Percentiles rank a stretch among this genome's conserved stretches.
Conservation (phyloP, 257 asterid species). For the Avicennia marina region DNA sequence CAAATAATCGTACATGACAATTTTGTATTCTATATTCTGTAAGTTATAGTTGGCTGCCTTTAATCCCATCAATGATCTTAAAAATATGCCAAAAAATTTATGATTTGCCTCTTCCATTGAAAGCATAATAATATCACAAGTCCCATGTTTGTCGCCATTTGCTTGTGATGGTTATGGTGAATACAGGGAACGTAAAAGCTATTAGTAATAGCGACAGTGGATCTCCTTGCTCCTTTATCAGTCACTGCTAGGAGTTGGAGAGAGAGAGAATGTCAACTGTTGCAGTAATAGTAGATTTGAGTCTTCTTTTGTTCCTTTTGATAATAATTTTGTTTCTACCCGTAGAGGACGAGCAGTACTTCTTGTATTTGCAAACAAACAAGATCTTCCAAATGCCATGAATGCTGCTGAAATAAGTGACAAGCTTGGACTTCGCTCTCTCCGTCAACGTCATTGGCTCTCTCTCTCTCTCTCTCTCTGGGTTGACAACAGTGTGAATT, state of each 20-base stretch:
- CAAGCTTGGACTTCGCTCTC: constrained; percentile 39
- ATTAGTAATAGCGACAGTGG: neutral
- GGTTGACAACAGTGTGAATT: too few relatives aligned
- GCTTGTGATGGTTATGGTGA: neutral
- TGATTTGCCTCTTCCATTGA: too few relatives aligned
- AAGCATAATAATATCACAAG: too few relatives aligned
- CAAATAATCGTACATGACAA: neutral
- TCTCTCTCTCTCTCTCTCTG: neutral
- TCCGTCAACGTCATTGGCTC: constrained; percentile 36
- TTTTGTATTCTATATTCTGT: neutral
- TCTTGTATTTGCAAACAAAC: constrained; percentile 39
- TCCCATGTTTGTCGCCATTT: neutral
- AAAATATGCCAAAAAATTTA: neutral
- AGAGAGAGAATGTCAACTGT: too few relatives aligned
- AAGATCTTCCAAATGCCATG: constrained; percentile 40
- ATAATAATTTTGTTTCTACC: neutral
- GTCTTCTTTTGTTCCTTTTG: neutral
- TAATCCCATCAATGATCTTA: neutral
- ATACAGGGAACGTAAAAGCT: neutral
- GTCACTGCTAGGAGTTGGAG: too few relatives aligned
- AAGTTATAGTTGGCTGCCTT: neutral
- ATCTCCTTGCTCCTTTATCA: neutral
- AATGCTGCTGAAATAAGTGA: constrained; percentile 39
- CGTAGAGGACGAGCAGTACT: constrained; percentile 35
- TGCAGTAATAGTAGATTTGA: neutral